Evolutionary conservation across 2,329 filamentous ascomycete genomes (phyloP).

Genomic region (Teratosphaeria viscida): DNA sequence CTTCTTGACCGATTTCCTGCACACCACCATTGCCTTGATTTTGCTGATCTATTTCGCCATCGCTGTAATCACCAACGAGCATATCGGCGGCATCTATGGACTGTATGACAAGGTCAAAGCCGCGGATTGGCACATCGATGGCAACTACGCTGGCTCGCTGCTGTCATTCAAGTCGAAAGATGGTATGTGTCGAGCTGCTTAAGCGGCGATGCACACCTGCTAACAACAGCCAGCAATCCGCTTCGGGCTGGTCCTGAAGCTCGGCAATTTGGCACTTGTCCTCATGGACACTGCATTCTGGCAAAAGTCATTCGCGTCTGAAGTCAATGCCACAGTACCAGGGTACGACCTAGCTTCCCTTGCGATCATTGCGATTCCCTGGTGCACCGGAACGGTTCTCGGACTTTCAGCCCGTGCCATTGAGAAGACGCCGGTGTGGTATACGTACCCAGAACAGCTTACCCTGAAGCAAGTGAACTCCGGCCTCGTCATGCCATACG

Average conservation of each 20-base stretch:
- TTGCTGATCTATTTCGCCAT: slow-evolving; percentile 41
- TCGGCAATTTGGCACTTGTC: slow-evolving; percentile 41
- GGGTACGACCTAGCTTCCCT: slow-evolving; percentile 38
- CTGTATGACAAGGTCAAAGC: slow-evolving; percentile 40
- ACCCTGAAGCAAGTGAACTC: slow-evolving; percentile 32
- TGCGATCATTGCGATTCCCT: slow-evolving; percentile 39
- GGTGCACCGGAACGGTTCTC: slow-evolving; percentile 38
- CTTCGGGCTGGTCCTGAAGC: slow-evolving; percentile 39
- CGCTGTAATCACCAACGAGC: slow-evolving; percentile 32
- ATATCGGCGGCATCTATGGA: slow-evolving; percentile 33
- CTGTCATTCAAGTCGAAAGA: slow-evolving; percentile 38
- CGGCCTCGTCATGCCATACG: slow-evolving; percentile 40
- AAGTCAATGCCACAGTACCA: slow-evolving; percentile 38
- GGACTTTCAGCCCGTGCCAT: slow-evolving; percentile 36
- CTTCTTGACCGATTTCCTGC: slow-evolving; percentile 40
- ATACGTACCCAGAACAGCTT: slow-evolving; percentile 33
- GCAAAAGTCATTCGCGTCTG: slow-evolving; percentile 43
- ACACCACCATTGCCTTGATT: slow-evolving; percentile 39
- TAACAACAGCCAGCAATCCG: slow-evolving; percentile 10
- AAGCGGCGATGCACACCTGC: not conserved
- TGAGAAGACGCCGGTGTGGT: slow-evolving; percentile 37
- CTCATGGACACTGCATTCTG: slow-evolving; percentile 45
- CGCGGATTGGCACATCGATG: slow-evolving; percentile 32
- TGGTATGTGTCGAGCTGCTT: slow-evolving; percentile 14
- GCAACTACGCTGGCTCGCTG: slow-evolving; percentile 39